Base-by-base conservation (phyloP, 2,329 filamentous ascomycete species). In the Ceratocystis ficicola region DNA sequence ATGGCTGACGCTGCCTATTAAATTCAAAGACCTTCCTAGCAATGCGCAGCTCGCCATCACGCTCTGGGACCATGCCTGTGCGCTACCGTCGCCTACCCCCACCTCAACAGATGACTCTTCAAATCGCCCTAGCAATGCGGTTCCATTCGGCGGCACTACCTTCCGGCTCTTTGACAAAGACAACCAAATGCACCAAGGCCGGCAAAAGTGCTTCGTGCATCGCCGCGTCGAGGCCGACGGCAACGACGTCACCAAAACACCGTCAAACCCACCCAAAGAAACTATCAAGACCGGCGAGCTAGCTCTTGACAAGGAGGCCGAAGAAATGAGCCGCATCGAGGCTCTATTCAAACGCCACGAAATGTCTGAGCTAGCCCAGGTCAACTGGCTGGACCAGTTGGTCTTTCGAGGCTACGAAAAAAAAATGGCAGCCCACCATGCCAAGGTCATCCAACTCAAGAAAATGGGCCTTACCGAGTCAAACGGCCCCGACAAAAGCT, bases 321-420 rank as follows among this genome's bases (percentile, higher is more conserved):
- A 90, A 64, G 94, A 99, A 75, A 81, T 96, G 68, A 91, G 96
- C 71, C 82, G 94, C 20, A 82, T 99, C 70, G 92, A 97, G 72
- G 87, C 85, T 65, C 76, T 97, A 25, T 88, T 99, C 73, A 99
- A 99, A 76, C 95, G 96, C 76, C 94, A 97, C 73, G 95, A 99
- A 73, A 95, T 96, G 88, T 92, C 91, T 20, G 94, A 99, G 73
- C 93, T 99, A 30, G 86, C 90, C 0, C 85, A 91, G 17, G 88
- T 96, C 61, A 90, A 95, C 71, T 99, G 94, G 95, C 82, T 99
- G 55, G 94, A 99, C 74, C 89, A 94, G 72, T 82, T 97, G 71
- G 92, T 96, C 2, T 99, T 95, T 73, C 86, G 93, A 50, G 88
- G 88, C 63, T 86, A 95, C 68, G 93, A 96, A 76, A 94, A 89